A percentile compares a stretch with the other conserved stretches of the same genome.
These are phyloP conservation scores for Adiantum capillusveneris DNA, from an alignment of 75 land plant species.

Conservation along the genomic window DNA sequence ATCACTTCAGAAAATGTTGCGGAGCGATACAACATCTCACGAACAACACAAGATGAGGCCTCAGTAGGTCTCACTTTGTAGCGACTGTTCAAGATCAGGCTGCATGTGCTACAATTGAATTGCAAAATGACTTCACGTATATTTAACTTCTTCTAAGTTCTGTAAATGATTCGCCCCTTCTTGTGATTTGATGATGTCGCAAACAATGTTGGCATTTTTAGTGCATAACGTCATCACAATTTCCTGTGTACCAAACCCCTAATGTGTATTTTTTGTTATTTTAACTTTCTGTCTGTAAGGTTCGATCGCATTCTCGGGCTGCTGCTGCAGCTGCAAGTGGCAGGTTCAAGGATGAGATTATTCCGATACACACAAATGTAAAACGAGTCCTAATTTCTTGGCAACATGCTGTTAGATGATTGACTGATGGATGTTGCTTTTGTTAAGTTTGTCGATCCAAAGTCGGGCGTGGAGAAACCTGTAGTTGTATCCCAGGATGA, in stretches of 20 bases:
- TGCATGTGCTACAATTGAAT: too few relatives aligned
- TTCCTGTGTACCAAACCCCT: too few relatives aligned
- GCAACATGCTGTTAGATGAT: constrained; percentile 85
- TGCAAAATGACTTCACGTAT: too few relatives aligned
- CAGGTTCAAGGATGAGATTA: constrained; percentile 23
- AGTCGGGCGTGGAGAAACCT: constrained; percentile 73
- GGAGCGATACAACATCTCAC: constrained; percentile 14
- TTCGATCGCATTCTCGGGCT: constrained; percentile 15
- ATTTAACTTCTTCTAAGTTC: too few relatives aligned
- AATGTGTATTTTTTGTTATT: constrained; percentile 32
- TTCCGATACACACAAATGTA: constrained; percentile 24
- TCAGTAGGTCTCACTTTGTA: constrained; percentile 18
- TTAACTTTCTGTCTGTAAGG: constrained; percentile 42
- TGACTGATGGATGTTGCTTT: too few relatives aligned
- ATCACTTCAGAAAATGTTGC: constrained; percentile 28
- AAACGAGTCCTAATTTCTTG: constrained; percentile 67
- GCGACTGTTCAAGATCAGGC: too few relatives aligned
- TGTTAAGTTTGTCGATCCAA: constrained; percentile 87
- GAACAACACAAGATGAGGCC: constrained; percentile 18
- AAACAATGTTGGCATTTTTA: too few relatives aligned
- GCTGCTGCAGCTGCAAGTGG: constrained; percentile 21
- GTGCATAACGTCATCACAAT: too few relatives aligned
- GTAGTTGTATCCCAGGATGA: constrained; percentile 77
- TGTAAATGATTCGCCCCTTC: too few relatives aligned
- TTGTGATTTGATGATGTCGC: too few relatives aligned